Evolutionary conservation across 306 rosid species (phyloP).

Genomic region (Lagenaria siceraria): DNA sequence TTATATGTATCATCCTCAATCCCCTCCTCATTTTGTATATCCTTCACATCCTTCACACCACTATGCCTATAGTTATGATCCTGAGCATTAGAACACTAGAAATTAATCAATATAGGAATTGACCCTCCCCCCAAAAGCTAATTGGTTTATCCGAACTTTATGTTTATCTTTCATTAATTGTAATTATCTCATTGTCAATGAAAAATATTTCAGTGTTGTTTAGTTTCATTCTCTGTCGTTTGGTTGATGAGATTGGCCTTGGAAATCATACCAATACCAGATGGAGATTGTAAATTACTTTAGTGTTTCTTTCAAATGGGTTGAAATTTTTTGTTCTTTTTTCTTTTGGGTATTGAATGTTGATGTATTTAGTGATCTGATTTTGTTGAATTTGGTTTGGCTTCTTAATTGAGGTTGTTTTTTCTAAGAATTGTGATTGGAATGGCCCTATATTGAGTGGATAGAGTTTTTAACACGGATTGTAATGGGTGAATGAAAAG

Average conservation of each 20-base stretch:
- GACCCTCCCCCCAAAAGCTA: background rate
- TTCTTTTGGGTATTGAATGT: too few species aligned
- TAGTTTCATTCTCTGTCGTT: background rate
- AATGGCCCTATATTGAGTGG: too few species aligned
- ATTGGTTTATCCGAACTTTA: background rate
- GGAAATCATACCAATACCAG: too few species aligned
- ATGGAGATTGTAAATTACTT: too few species aligned
- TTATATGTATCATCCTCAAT: constrained; percentile 28
- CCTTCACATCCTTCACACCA: constrained; percentile 15
- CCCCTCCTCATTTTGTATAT: constrained; percentile 32
- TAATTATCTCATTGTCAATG: background rate
- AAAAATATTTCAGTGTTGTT: background rate
- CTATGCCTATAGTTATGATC: constrained; percentile 7
- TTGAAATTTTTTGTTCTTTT: too few species aligned
- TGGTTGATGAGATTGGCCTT: background rate
- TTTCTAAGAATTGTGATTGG: too few species aligned
- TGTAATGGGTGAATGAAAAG: too few species aligned
- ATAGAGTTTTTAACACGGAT: too few species aligned
- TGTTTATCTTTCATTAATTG: background rate
- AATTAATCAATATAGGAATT: background rate
- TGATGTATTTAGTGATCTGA: too few species aligned
- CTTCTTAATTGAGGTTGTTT: too few species aligned
- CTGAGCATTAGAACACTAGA: background rate
- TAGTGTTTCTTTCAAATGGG: too few species aligned
- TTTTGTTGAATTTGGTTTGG: too few species aligned